phyloP scores from a whole-genome alignment of 352 stramenopile genomes.

The Pythium diclinum region DNA sequence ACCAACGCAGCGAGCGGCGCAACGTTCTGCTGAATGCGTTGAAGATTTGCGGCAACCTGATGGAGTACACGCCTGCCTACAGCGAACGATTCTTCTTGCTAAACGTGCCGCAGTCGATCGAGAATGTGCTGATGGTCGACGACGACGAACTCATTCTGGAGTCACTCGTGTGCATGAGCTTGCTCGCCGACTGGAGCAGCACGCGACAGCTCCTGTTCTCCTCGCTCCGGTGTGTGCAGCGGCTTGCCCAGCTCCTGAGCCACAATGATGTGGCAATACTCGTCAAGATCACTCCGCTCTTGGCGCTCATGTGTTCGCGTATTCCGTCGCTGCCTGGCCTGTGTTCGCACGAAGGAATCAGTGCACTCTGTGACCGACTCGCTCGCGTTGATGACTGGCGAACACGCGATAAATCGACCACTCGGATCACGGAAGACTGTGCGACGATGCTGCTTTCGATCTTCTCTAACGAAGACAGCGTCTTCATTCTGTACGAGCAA shows the following conservation, averaged over 20 bases:
- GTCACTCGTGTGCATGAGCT: slow-evolving; percentile 32
- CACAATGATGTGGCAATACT: slow-evolving; percentile 26
- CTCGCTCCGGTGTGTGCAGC: slow-evolving; percentile 26
- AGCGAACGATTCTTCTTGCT: slow-evolving; percentile 39
- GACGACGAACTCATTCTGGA: slow-evolving; percentile 41
- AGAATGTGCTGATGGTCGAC: slow-evolving; percentile 48
- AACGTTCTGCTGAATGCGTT: slow-evolving; percentile 38
- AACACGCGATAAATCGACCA: slow-evolving; percentile 7
- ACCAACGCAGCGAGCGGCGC: background rate
- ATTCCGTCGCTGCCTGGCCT: slow-evolving; percentile 47
- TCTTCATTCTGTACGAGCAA: slow-evolving; percentile 47
- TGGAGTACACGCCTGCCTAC: slow-evolving; percentile 37
- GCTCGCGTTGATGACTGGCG: slow-evolving; percentile 25
- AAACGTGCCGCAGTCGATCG: slow-evolving; percentile 34
- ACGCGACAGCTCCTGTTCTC: slow-evolving; percentile 29
- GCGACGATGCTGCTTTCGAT: slow-evolving; percentile 47
- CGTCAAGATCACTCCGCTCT: slow-evolving; percentile 43
- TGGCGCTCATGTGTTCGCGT: slow-evolving; percentile 44
- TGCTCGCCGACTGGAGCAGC: slow-evolving; percentile 27
- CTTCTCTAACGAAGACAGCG: slow-evolving; percentile 42
- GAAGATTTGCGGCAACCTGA: slow-evolving; percentile 41
- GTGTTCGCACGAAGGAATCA: slow-evolving; percentile 41
- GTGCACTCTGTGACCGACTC: slow-evolving; percentile 33
- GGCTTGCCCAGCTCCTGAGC: slow-evolving; percentile 23
- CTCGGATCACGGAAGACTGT: slow-evolving; percentile 39